Base-by-base conservation (phyloP, 78 protist species). In the Dictyostelium citrinum region DNA sequence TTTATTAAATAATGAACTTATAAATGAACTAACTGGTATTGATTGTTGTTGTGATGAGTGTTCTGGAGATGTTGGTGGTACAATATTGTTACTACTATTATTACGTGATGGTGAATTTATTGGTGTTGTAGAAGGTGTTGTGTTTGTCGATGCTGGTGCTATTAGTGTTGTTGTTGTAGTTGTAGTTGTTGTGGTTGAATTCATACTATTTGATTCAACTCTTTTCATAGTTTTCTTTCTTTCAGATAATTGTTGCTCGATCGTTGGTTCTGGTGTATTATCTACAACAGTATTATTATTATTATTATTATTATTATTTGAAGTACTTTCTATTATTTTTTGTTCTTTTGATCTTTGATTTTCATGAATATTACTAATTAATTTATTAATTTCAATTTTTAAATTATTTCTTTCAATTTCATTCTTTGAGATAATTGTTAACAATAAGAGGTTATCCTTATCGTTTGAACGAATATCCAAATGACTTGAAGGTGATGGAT, bases 1-100 rank as follows among this genome's bases (percentile, higher is more conserved):
- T 31, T 78, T 75, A 75, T n/a, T 43, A 75, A 75, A 75, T n/a
- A 75, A 41, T 75, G 81, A 75, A 7, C 81, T 75, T 16, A 75
- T 75, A 75, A 75, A 75, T 41, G 61, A 35, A 75, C 81, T 43
- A n/a, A 41, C 61, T 75, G 49, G 61, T 41, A 41, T 75, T 41
- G 81, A n/a, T 31, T 35, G 49, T 39, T 22, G 29, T 39, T 20
- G 29, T 46, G 46, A 1, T 29, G 46, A 22, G 12, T 39, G 14
- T 17, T 60, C 35, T 14, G 84, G 24, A 20, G 84, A 55, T 20
- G 72, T 16, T 55, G 49, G 72, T 12, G 84, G 35, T 14, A 77
- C 64, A 20, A 55, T 33, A 6, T 31, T 33, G 17, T 70, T 70
- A 70, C 77, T 45, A 4, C 43, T 77, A 80, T 58, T n/a, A 58